Evolutionary conservation across 257 asterid genomes (phyloP), one percentile per base, ranked within the genome.

Genomic region (Solanum tarapatanum): DNA sequence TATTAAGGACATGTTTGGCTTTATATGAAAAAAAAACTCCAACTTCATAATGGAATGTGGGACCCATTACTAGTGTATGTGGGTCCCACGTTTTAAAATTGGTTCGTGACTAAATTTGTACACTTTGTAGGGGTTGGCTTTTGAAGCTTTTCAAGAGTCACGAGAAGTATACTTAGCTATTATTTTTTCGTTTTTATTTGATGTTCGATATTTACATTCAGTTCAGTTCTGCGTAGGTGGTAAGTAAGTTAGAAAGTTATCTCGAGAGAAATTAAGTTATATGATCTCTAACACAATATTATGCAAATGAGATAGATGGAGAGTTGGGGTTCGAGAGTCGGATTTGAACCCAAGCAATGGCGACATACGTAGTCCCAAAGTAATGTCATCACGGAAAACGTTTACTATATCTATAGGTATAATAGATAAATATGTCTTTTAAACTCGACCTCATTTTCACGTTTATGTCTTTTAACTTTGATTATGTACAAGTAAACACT

Each of bases 121-220:
- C 64, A 41, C 62, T 24, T 3, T 79, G 16, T 33, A 26, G 6
- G n/a, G 30, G 16, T 79, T 79, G 84, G 84, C 84, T 79, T 79
- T 77, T 77, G 37, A 77, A 77, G 37, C 36, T 77, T 77, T 79
- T 26, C 37, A 10, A 79, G 64, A 43, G 84, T 24, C 84, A 43
- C 3, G 1, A 32, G 24, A 33, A 17, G 41, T 32, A n/a, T 51
- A 16, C 3, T 5, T 45, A 12, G 55, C 55, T 45, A 45, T 45
- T 45, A 12, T 13, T 45, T 45, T 45, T 45, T 16, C 3, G 8
- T 2, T 48, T 48, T 1, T 48, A 48, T 51, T 2, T 0, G 10
- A 51, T 17, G 4, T 51, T 51, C n/a, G n/a, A 51, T 51, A 51
- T 17, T 51, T 51, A 51, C 3, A 0, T 51, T 17, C 1, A 43